phyloP scores from a whole-genome alignment of 2,329 filamentous ascomycete species.

The Trichophaea hybrida region DNA sequence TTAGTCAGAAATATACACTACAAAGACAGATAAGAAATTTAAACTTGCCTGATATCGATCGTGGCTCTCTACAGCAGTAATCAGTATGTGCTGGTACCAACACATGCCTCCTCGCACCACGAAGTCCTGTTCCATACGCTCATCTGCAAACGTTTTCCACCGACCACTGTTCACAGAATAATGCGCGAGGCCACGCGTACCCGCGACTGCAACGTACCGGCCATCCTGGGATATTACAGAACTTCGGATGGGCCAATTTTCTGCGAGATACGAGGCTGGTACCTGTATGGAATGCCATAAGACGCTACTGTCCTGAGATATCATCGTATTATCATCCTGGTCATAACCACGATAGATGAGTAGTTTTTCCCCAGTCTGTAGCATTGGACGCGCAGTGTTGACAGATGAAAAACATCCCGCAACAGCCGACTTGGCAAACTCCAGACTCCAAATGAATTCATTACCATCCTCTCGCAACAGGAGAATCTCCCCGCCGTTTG shows the following conservation, averaged over 20 bases:
- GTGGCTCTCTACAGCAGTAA: slow-evolving; percentile 80
- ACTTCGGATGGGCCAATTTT: slow-evolving; percentile 85
- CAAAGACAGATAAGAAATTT: not conserved
- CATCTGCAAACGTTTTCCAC: slow-evolving; percentile 86
- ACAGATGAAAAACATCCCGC: slow-evolving; percentile 82
- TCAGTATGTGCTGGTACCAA: slow-evolving; percentile 91
- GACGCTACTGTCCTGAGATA: slow-evolving; percentile 69
- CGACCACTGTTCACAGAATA: slow-evolving; percentile 89
- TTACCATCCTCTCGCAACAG: slow-evolving; percentile 34
- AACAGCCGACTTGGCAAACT: slow-evolving; percentile 88
- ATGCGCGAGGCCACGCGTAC: slow-evolving; percentile 76
- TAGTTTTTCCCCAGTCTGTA: slow-evolving; percentile 76
- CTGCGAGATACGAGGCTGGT: slow-evolving; percentile 66
- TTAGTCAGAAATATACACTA: slow-evolving; percentile 8
- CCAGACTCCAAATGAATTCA: slow-evolving; percentile 69
- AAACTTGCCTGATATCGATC: slow-evolving; percentile 53
- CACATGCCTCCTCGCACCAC: slow-evolving; percentile 92
- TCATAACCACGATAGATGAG: slow-evolving; percentile 93
- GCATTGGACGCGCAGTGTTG: slow-evolving; percentile 74
- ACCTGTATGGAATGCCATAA: slow-evolving; percentile 91
- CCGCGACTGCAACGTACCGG: slow-evolving; percentile 91
- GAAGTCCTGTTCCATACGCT: slow-evolving; percentile 73
- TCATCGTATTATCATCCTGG: slow-evolving; percentile 73
- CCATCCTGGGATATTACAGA: slow-evolving; percentile 83
- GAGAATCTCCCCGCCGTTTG: slow-evolving; percentile 72